Evolutionary conservation across 345 rosid genomes (phyloP), one percentile per base, ranked within the genome.

Genomic region (Durio zibethinus): DNA sequence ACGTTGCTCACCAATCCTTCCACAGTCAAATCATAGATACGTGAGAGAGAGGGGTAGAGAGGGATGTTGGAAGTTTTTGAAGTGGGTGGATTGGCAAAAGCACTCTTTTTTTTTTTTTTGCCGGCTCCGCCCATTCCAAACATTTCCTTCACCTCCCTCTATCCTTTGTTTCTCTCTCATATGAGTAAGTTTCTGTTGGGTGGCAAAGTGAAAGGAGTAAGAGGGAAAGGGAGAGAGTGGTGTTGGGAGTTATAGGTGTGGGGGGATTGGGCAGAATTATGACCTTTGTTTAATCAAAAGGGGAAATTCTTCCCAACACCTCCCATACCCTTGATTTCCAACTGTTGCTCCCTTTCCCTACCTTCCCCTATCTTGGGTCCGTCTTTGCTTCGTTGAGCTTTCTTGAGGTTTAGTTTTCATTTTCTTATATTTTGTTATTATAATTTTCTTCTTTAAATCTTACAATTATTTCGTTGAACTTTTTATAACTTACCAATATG

Each of bases 101-200:
- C 10, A 47, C 1, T 11, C 7, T 1, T 14, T 16, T 2, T 43
- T 11, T 70, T 14, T 45, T 9, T 25, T 76, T 66, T 72, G 66
- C 80, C 83, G 7, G 47, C 40, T 33, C 65, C 80, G 69, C 78
- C 80, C 80, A 73, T 77, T 77, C 80, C 78, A 7, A 38, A 57
- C 54, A 73, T 59, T 77, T 77, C 77, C 74, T 65, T 62, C 23
- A 23, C 65, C 77, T 72, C 53, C 76, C 74, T 68, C 80, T 76
- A n/a, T 43, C 74, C 77, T 60, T 72, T 54, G 6, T 31, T 47
- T 71, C 59, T 47, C 48, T 36, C 4, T 43, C 47, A 10, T 7
- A 11, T n/a, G 3, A 11, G 2, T 16, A 54, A 47, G 7, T 12
- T 5, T 33, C 12, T n/a, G 0, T 31, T 71, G 1, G 35, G 33